Percentiles rank a stretch among this genome's conserved stretches.
Evolutionary conservation across 1,284 basidiomycete genomes (phyloP).

Genomic region (Austroboletus olivaceoglutinosus): DNA sequence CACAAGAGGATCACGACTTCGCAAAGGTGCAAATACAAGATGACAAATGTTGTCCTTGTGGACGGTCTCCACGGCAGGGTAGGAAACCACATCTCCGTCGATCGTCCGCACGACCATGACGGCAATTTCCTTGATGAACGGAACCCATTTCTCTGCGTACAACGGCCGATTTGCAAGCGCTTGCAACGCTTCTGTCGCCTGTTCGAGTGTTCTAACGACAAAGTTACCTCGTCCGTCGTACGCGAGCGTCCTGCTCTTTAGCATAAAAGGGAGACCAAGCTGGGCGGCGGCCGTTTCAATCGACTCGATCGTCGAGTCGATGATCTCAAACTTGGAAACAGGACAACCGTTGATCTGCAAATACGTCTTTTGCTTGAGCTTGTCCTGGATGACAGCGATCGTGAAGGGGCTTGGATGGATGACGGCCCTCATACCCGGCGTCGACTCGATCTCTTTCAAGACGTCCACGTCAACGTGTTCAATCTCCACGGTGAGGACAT

Average conservation of each 20-base stretch:
- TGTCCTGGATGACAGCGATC: conserved; percentile 93
- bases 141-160: conserved; percentile 95
- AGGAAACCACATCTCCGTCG: conserved; percentile 75
- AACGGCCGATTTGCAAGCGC: conserved; percentile 66
- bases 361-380: conserved; percentile 87
- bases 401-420: conserved; percentile 88
- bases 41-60: conserved; percentile 96
- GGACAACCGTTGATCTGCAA: conserved; percentile 61
- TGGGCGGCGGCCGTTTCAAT: conserved; percentile 51
- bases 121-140: conserved; percentile 88
- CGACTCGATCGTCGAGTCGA: conserved; percentile 57
- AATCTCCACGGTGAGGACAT: conserved; percentile 95
- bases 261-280: conserved; percentile 90
- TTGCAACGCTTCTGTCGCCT: conserved; percentile 64
- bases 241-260: conserved; percentile 92
- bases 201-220: conserved; percentile 59
- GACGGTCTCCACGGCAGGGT: conserved; percentile 94
- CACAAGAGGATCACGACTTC: conserved; percentile 59
- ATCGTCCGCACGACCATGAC: conserved; percentile 94
- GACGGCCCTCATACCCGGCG: conserved; percentile 43
- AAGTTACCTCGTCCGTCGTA: conserved; percentile 98
- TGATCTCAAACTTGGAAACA: conserved; percentile 69
- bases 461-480: conserved; percentile 91
- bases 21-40: conserved; percentile 85
- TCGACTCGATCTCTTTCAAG: conserved; percentile 62